A percentile compares a stretch with the other conserved stretches of the same genome.
Evolutionary conservation across 179 eudicot genomes (phyloP).

Genomic region (Carnegiea gigantea): DNA sequence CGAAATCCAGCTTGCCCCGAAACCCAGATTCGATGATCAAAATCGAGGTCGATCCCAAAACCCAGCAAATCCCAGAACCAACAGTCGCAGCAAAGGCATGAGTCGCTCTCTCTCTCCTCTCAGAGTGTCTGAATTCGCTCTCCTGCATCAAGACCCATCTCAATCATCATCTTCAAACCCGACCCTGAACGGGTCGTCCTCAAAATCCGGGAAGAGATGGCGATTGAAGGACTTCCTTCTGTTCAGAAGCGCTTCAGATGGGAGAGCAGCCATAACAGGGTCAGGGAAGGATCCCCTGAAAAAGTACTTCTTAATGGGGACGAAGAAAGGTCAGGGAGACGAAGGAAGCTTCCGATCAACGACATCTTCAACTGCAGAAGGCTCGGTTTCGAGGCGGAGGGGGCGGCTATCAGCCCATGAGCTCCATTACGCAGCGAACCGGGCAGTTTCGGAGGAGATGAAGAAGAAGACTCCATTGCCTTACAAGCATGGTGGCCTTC

Average conservation of each 20-base stretch:
- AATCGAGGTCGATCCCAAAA: constrained; percentile 20
- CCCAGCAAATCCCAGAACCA: not conserved
- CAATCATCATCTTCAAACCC: not conserved
- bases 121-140: constrained; percentile 57
- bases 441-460: constrained; percentile 52
- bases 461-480: constrained; percentile 69
- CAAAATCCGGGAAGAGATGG: constrained; percentile 47
- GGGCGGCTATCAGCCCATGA: constrained; percentile 52
- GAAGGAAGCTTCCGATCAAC: constrained; percentile 55
- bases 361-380: constrained; percentile 22
- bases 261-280: constrained; percentile 33
- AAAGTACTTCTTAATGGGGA: constrained; percentile 25
- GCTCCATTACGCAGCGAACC: constrained; percentile 25
- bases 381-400: constrained; percentile 41
- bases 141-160: constrained; percentile 19
- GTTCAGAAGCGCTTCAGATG: constrained; percentile 70
- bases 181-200: constrained; percentile 2
- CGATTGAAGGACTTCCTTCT: constrained; percentile 57
- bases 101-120: constrained; percentile 69
- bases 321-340: constrained; percentile 28
- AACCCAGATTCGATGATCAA: constrained; percentile 8
- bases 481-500: constrained; percentile 54
- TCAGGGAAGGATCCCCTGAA: constrained; percentile 35
- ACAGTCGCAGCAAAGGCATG: constrained; percentile 31
- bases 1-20: not conserved